Conservation (phyloP, 352 stramenopile species). For the Pythium insidiosum region DNA sequence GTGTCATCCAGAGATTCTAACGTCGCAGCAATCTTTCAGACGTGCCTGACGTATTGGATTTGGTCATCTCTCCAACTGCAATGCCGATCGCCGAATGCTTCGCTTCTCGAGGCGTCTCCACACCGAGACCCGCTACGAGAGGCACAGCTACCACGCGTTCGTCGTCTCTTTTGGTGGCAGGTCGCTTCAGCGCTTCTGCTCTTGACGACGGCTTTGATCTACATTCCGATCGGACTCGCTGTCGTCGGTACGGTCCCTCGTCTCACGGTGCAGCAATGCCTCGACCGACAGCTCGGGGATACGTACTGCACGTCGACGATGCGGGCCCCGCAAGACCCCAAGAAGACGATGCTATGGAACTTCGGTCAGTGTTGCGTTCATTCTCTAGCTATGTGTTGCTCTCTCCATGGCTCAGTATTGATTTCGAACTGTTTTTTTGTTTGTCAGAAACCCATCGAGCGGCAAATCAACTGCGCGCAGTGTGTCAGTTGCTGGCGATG, state of each 20-base stretch:
- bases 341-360: slow-evolving; percentile 21
- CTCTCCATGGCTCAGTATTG: neutral
- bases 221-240: slow-evolving; percentile 21
- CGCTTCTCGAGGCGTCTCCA: too few relatives aligned
- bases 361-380: slow-evolving; percentile 13
- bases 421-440: neutral
- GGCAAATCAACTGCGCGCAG: slow-evolving; percentile 42
- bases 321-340: slow-evolving; percentile 8
- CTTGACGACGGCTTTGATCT: slow-evolving; percentile 15
- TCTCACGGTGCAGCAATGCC: slow-evolving; percentile 18
- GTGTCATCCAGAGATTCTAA: too few relatives aligned
- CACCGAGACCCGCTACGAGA: too few relatives aligned
- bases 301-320: slow-evolving; percentile 19
- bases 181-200: slow-evolving; percentile 16
- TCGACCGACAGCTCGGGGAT: slow-evolving; percentile 9
- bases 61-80: too few relatives aligned
- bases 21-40: slow-evolving; percentile 19
- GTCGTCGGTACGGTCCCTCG: slow-evolving; percentile 13
- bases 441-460: slow-evolving; percentile 16
- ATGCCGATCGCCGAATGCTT: too few relatives aligned
- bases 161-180: too few relatives aligned
- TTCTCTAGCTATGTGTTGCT: too few relatives aligned
- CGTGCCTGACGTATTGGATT: slow-evolving; percentile 28
- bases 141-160: too few relatives aligned
- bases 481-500: slow-evolving; percentile 36